Evolutionary conservation across 441 rosid species (phyloP).

Genomic region (Adansonia gregorii): DNA sequence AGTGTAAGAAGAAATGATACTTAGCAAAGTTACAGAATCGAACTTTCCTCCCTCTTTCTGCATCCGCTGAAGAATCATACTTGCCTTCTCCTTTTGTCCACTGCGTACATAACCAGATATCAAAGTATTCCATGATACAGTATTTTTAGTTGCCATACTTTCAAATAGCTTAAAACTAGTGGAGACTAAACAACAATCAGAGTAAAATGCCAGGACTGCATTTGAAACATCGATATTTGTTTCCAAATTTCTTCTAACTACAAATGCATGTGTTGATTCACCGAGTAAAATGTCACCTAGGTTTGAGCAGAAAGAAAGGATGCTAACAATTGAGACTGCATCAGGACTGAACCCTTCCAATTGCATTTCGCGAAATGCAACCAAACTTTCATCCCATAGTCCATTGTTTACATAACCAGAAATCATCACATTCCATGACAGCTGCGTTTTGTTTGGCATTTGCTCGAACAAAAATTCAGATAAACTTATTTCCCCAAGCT

Average conservation of each 20-base stretch:
- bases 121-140: conserved; percentile 41
- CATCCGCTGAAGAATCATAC: conserved; percentile 38
- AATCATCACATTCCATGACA: conserved; percentile 43
- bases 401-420: conserved; percentile 37
- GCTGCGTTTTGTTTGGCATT: conserved; percentile 38
- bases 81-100: conserved; percentile 31
- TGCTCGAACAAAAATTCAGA: conserved; percentile 37
- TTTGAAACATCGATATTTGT: conserved; percentile 35
- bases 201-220: conserved; percentile 40
- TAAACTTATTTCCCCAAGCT: conserved; percentile 30
- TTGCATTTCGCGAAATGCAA: conserved; percentile 45
- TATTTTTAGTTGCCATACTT: conserved; percentile 30
- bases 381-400: conserved; percentile 41
- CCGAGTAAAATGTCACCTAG: conserved; percentile 33
- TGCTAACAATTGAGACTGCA: conserved; percentile 44
- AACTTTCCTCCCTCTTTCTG: conserved; percentile 38
- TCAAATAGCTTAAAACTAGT: conserved; percentile 32
- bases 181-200: conserved; percentile 26
- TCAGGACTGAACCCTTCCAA: conserved; percentile 41
- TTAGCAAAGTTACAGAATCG: conserved; percentile 39
- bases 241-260: conserved; percentile 32
- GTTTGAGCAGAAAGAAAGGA: conserved; percentile 50
- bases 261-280: conserved; percentile 40
- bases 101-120: conserved; percentile 34
- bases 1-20: conserved; percentile 28